Percentiles rank a stretch among this genome's conserved stretches.
Evolutionary conservation across 495 filamentous ascomycete species (phyloP).

Genomic region (Sordaria brevicollis): DNA sequence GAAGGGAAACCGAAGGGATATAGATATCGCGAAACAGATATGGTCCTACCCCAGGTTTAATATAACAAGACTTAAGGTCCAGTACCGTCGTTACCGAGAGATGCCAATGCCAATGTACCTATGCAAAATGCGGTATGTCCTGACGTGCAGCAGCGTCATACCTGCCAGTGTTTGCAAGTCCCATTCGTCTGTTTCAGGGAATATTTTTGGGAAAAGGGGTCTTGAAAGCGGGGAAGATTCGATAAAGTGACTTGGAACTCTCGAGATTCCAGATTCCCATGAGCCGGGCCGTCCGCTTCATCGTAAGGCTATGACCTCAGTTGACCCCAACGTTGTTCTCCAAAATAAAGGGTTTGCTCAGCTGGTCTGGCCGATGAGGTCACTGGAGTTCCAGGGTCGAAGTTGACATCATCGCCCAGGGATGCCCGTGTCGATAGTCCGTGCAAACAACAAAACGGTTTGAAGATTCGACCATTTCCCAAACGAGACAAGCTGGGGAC

Average conservation of each 20-base stretch:
- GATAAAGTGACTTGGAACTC: not conserved
- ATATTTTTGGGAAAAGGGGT: not conserved
- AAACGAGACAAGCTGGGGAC: not conserved
- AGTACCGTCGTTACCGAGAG: not conserved
- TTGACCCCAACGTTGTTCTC: not conserved
- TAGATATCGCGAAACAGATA: not conserved
- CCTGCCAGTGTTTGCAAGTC: not conserved
- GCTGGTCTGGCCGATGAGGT: not conserved
- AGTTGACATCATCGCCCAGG: not conserved
- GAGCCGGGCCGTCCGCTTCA: not conserved
- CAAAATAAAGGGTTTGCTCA: not conserved
- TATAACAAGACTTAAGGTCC: not conserved
- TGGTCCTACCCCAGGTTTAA: not conserved
- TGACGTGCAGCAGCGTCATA: conserved; percentile 1
- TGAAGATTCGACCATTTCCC: not conserved
- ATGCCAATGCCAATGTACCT: not conserved
- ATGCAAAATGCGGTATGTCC: not conserved
- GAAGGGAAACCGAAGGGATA: not conserved
- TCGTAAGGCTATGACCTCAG: not conserved
- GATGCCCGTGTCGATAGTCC: too few species aligned
- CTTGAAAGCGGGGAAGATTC: not conserved
- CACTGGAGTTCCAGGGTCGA: not conserved
- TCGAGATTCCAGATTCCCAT: not conserved
- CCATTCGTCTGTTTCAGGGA: not conserved
- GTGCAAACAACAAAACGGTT: not conserved